Evolutionary conservation across 2,329 filamentous ascomycete species (phyloP), one percentile per base, ranked within the genome.

Genomic region (Thielaviopsis musarum): DNA sequence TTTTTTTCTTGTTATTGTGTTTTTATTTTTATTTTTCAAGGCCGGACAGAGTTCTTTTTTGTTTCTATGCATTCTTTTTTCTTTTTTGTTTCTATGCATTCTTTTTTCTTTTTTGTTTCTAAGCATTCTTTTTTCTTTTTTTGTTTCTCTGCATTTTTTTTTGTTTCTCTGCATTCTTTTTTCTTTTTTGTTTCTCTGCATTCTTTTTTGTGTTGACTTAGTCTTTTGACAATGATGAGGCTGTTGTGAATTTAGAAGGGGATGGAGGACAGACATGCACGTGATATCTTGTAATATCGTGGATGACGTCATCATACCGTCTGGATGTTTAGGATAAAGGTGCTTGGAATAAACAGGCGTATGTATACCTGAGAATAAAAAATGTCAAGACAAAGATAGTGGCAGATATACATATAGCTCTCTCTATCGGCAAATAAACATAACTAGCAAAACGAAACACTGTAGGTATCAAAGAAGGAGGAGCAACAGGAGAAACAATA

Each of bases 11-110:
- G 5, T 13, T 54, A 15, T 22, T 55, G 62, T 38, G 26, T 59
- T 49, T 38, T 53, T 56, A 58, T 63, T 34, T 48, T 58, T 64
- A 45, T 56, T 56, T 49, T 58, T 41, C 38, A 5, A 45, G 38
- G 38, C 17, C 38, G 34, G 30, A 52, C 49, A 9, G 51, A 19
- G 12, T 26, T 21, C 7, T 22, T 30, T 38, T 58, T 52, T 19
- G 51, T 58, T 38, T 52, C 21, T 54, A 34, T 56, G 28, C 38
- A n/a, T 21, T 51, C n/a, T n/a, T n/a, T n/a, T n/a, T n/a, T n/a
- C n/a, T n/a, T n/a, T n/a, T n/a, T n/a, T n/a, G 12, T 28, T 28
- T 51, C 22, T 22, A 28, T 28, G 26, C 26, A 28, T 49, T 30
- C n/a, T 26, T 56, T 58, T 55, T 34, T 21, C 7, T 21, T 28